Conservation (phyloP, 495 filamentous ascomycete species). For the Amphirosellinia nigrospora region DNA sequence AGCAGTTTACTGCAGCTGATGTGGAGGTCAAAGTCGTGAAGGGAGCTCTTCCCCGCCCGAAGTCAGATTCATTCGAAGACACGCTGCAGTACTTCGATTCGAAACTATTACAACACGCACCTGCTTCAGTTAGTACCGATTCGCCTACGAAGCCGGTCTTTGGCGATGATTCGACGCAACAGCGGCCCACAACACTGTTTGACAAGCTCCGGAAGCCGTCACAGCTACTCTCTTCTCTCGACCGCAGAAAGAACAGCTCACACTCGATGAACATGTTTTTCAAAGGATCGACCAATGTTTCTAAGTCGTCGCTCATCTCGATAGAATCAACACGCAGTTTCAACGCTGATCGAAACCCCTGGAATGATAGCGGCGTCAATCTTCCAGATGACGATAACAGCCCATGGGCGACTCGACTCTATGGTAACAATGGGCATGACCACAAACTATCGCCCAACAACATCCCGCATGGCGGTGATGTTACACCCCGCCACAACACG, state of each 20-base stretch:
- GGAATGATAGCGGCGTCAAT: conserved; percentile 96
- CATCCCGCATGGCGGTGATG: conserved; percentile 74
- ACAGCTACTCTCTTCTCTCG: conserved; percentile 88
- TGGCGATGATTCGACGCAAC: conserved; percentile 73
- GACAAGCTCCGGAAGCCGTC: conserved; percentile 87
- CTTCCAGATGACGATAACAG: conserved; percentile 82
- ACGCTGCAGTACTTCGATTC: conserved; percentile 95
- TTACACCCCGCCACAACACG: conserved; percentile 79
- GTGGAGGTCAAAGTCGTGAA: conserved; percentile 86
- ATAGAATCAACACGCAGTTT: conserved; percentile 89
- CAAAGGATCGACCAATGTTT: conserved; percentile 92
- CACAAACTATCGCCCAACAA: conserved; percentile 69
- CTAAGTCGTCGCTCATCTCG: conserved; percentile 89
- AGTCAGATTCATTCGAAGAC: conserved; percentile 98
- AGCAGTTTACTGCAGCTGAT: conserved; percentile 79
- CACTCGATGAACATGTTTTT: conserved; percentile 82
- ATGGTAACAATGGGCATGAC: conserved; percentile 63
- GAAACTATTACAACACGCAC: conserved; percentile 90
- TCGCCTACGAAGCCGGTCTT: conserved; percentile 83
- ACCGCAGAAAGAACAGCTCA: conserved; percentile 89
- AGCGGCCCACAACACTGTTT: conserved; percentile 82
- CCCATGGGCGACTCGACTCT: conserved; percentile 66
- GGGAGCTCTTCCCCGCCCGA: conserved; percentile 91
- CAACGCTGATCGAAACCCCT: conserved; percentile 89
- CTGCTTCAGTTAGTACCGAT: conserved; percentile 75